These are phyloP conservation scores for Fusarium praegraminearum DNA, from an alignment of 2,329 filamentous ascomycete genomes.

Conservation along the genomic window DNA sequence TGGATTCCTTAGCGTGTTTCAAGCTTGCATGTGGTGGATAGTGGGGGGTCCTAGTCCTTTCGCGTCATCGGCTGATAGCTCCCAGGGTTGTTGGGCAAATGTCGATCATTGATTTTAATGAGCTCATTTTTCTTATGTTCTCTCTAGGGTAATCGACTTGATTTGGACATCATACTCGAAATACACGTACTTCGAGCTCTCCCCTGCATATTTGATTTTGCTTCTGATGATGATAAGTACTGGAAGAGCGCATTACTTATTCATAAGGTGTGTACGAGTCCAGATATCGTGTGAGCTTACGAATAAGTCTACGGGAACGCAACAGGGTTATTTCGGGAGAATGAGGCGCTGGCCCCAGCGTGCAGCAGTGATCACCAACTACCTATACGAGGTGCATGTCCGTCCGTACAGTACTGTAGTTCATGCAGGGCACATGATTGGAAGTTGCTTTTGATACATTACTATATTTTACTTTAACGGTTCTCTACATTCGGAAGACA, in stretches of 20 bases:
- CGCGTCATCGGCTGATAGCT: conserved; percentile 30
- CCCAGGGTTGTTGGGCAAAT: conserved; percentile 14
- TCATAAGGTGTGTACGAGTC: background rate
- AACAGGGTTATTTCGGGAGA: background rate
- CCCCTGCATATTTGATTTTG: background rate
- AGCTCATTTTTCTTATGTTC: background rate
- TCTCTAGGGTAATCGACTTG: conserved; percentile 23
- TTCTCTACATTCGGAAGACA: conserved; percentile 80
- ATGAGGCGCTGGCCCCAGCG: background rate
- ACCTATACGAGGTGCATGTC: background rate
- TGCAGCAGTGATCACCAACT: background rate
- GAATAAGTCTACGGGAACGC: background rate
- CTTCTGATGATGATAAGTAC: background rate
- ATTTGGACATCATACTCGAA: background rate
- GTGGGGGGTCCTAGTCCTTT: background rate
- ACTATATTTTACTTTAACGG: conserved; percentile 8
- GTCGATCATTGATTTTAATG: conserved; percentile 27
- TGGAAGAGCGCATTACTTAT: background rate
- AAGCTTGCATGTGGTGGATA: conserved; percentile 25
- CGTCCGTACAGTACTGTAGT: background rate
- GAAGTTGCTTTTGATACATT: conserved; percentile 5
- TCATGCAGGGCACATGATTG: background rate
- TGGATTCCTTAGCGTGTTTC: conserved; percentile 40
- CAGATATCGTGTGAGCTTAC: background rate
- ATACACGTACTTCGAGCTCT: background rate